Evolutionary conservation across 768 basidiomycete genomes (phyloP), one percentile per base, ranked within the genome.

Genomic region (Tylopilus felleus): DNA sequence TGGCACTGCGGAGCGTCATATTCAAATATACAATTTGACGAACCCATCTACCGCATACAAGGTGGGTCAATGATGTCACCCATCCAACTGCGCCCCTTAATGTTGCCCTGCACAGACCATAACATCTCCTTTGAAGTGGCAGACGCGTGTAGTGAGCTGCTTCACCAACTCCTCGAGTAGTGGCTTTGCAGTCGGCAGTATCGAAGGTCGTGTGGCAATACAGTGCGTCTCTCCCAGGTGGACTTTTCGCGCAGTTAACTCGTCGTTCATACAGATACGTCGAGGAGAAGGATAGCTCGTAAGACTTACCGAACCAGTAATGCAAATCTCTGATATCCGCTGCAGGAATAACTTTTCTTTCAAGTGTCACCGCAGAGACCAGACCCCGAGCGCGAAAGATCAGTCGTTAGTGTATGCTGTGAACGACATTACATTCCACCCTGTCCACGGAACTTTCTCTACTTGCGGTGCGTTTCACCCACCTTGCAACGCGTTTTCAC

Each of bases 141-240:
- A 96, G 73, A 94, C 92, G 14, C 83, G 93, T 31, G 87, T 90
- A 5, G 81, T 93, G 14, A 83, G 90, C 5, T 93, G 90, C 66
- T 92, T 93, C 65, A 86, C 87, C 16, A 80, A 85, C 5, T 80
- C 84, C 16, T 41, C 72, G 8, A 81, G 65, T 51, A 85, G 82
- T 58, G 89, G 90, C 5, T 93, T 90, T 60, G 90, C 90, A 0
- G 80, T 93, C 4, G 91, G 91, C 29, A 92, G 90, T 60, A 82
- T 93, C 7, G 91, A 93, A 70, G 91, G 96, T 22, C 82, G 96
- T 54, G 93, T 98, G 3, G 95, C 94, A 3, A 94, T 98, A 55
- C 95, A 98, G 94, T 96, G 69, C 65, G 91, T 79, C 1, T 47
- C 29, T 43, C 27, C 59, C 45, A 21, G 12, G 38, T 40, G n/a